A percentile compares a stretch with the other conserved stretches of the same genome.
Conservation (phyloP, 345 rosid genomes). For the Salix arbutifolia region DNA sequence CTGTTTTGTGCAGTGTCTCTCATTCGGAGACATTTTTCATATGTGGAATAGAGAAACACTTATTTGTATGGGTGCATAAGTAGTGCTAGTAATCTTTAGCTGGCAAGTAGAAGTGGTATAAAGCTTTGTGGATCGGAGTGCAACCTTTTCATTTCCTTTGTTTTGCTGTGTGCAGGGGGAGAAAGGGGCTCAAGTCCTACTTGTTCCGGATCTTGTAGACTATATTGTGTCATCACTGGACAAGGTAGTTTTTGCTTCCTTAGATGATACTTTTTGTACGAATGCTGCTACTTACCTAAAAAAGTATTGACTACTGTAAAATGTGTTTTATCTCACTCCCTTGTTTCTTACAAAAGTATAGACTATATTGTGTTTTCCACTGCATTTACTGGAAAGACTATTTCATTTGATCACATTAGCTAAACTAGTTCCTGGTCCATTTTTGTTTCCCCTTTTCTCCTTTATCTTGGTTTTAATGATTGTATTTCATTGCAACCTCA, state of each 20-base stretch:
- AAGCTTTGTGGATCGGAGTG: background rate
- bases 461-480: background rate
- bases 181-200: slow-evolving; percentile 76
- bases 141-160: slow-evolving; percentile 6
- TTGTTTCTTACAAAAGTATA: background rate
- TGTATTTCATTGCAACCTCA: background rate
- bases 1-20: background rate
- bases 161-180: slow-evolving; percentile 49
- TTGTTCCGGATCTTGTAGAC: slow-evolving; percentile 86
- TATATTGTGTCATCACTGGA: slow-evolving; percentile 65
- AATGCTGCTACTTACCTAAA: background rate
- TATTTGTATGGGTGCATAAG: background rate
- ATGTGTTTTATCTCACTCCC: background rate
- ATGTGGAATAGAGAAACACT: background rate
- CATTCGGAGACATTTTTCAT: background rate
- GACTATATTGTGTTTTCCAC: too few relatives aligned
- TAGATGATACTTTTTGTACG: background rate
- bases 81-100: background rate
- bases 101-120: background rate
- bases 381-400: background rate
- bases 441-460: background rate
- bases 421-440: background rate
- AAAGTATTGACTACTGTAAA: background rate
- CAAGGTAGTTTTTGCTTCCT: slow-evolving; percentile 48
- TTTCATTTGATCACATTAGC: slow-evolving; percentile 2